phyloP scores from a whole-genome alignment of 139 green algal genomes.

The Microglena sp. region DNA sequence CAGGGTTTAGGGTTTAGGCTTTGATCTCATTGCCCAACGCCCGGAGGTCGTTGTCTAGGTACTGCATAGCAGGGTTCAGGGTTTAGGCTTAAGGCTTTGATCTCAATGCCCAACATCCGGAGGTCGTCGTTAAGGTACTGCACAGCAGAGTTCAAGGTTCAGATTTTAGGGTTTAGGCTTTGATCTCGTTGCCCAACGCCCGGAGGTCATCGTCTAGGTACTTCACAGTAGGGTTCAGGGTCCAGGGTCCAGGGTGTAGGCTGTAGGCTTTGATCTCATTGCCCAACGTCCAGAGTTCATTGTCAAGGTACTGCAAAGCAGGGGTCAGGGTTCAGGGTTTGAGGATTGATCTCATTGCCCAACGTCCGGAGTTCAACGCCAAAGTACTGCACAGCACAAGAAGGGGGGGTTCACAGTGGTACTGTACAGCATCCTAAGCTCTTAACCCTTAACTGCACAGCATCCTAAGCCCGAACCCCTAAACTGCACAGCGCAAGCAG shows the following conservation, averaged over 20 bases:
- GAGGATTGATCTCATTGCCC: too few relatives aligned
- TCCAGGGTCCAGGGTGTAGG: neutral
- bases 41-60: constrained; percentile 50
- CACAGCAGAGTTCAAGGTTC: neutral
- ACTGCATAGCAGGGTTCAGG: neutral
- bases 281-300: constrained; percentile 52
- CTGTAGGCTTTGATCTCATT: constrained; percentile 35
- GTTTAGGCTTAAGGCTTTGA: constrained; percentile 19
- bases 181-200: constrained; percentile 52
- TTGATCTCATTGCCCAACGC: constrained; percentile 53
- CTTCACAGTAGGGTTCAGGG: neutral
- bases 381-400: too few relatives aligned
- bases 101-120: constrained; percentile 46
- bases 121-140: constrained; percentile 46
- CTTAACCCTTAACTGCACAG: too few relatives aligned
- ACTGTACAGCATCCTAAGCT: too few relatives aligned
- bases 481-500: too few relatives aligned
- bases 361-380: too few relatives aligned
- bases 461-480: too few relatives aligned
- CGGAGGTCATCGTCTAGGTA: constrained; percentile 50
- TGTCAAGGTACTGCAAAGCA: constrained; percentile 24
- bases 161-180: constrained; percentile 2
- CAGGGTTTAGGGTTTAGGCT: neutral
- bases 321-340: neutral
- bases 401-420: too few relatives aligned